Evolutionary conservation across 2,329 filamentous ascomycete genomes (phyloP).

Genomic region (Colletotrichum tanaceti): DNA sequence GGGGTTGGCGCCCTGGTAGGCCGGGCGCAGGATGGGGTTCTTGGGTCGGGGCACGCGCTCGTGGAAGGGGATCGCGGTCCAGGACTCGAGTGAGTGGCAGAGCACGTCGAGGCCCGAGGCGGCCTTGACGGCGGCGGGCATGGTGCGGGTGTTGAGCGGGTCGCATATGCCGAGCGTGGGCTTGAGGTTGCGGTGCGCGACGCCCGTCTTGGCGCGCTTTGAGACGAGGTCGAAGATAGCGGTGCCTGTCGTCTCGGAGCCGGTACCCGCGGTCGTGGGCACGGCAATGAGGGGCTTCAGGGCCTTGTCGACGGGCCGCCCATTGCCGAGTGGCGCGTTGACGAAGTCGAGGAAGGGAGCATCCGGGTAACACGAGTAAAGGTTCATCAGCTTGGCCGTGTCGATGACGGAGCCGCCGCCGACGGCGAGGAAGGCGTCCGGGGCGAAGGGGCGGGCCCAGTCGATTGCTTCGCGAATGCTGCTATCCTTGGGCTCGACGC

Average conservation of each 20-base stretch:
- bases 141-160: conserved; percentile 91
- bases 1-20: conserved; percentile 97
- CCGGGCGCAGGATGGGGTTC: conserved; percentile 91
- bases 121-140: conserved; percentile 94
- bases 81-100: conserved; percentile 94
- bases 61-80: conserved; percentile 96
- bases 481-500: conserved; percentile 93
- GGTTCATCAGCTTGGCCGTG: conserved; percentile 98
- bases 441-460: conserved; percentile 81
- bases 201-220: conserved; percentile 92
- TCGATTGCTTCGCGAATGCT: conserved; percentile 91
- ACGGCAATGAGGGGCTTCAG: conserved; percentile 84
- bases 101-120: conserved; percentile 93
- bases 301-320: conserved; percentile 77
- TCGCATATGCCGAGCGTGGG: conserved; percentile 90
- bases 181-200: conserved; percentile 95
- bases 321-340: conserved; percentile 91
- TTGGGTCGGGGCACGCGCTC: conserved; percentile 84
- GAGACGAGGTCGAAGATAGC: conserved; percentile 96
- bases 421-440: conserved; percentile 93
- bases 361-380: conserved; percentile 90
- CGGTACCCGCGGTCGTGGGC: conserved; percentile 85
- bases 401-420: conserved; percentile 96
- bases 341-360: conserved; percentile 98
- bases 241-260: conserved; percentile 95